Percentiles rank a stretch among this genome's conserved stretches.
These are phyloP conservation scores for Camellia japonica DNA, from an alignment of 148 eudicot species.

Conservation along the genomic window DNA sequence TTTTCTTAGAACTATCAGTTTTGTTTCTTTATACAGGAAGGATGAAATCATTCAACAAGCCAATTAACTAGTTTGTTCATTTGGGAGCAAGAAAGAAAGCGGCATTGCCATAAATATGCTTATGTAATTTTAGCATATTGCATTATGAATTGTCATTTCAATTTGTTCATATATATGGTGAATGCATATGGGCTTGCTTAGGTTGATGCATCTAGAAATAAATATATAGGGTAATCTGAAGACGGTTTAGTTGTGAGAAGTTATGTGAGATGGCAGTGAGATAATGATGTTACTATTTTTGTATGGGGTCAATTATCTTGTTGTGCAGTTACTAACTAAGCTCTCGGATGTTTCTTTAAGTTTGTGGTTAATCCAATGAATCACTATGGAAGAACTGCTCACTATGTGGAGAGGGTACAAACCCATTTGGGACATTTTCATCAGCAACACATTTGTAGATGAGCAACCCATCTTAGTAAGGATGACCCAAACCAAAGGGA, in stretches of 20 bases:
- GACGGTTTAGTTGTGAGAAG: background rate
- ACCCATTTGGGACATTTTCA: background rate
- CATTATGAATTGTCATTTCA: background rate
- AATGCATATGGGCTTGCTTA: background rate
- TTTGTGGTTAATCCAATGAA: background rate
- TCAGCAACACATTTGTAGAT: background rate
- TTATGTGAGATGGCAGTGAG: background rate
- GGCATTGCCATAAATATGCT: background rate
- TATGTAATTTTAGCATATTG: background rate
- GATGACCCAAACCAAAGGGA: background rate
- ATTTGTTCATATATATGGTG: background rate
- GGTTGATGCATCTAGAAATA: background rate
- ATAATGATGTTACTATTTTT: background rate
- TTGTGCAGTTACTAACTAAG: background rate
- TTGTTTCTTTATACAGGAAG: background rate
- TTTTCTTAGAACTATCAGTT: background rate
- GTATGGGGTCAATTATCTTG: background rate
- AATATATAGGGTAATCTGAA: background rate
- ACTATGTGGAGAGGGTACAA: background rate
- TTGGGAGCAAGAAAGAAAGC: background rate
- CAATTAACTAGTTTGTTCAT: background rate
- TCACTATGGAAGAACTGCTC: background rate
- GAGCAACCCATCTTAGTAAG: background rate
- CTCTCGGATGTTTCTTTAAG: background rate
- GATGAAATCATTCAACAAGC: background rate